Base-by-base conservation (phyloP, 2,329 filamentous ascomycete species). In the Colletotrichum sp. region DNA sequence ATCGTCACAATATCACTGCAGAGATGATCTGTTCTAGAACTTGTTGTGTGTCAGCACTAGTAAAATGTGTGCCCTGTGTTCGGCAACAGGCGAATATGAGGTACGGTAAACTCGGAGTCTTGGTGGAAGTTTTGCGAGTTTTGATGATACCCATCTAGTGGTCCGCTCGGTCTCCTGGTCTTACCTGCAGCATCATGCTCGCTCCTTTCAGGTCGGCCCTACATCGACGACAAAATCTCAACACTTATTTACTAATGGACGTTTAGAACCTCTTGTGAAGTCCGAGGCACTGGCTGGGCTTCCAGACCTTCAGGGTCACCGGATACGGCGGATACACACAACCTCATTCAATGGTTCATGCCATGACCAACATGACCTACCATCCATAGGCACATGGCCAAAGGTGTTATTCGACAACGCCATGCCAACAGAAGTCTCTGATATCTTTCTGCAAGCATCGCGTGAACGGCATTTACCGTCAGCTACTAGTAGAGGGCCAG, bases 231-330 rank as follows among this genome's bases (percentile, higher is more conserved):
- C 9, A 3, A 4, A 49, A n/a, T 49, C 18, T 21, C 39, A 49
- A n/a, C 9, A 7, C 0, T n/a, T n/a, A 12, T n/a, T 49, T 49
- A n/a, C 39, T 49, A 4, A n/a, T 3, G 0, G 9, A 0, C 0
- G 18, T 21, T 21, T n/a, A n/a, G 39, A 21, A n/a, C 10, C 5
- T 49, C 0, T n/a, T 49, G 18, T 6, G 39, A n/a, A 49, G 9
- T 12, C 0, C 0, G 9, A 12, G 18, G 39, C 9, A 49, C 0
- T 21, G 5, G 18, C 39, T 49, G 6, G 6, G 2, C 18, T 12
- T 49, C 9, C 18, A 49, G 9, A 49, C 18, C 9, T 49, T 49
- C 18, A 12, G 39, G 18, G 18, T 12, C 9, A 49, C 3, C 18
- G 5, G 39, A n/a, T 49, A 49, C 18, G 18, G 18, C 39, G 9